Conservation (phyloP, 2,329 filamentous ascomycete species). For the Colletotrichum musae region DNA sequence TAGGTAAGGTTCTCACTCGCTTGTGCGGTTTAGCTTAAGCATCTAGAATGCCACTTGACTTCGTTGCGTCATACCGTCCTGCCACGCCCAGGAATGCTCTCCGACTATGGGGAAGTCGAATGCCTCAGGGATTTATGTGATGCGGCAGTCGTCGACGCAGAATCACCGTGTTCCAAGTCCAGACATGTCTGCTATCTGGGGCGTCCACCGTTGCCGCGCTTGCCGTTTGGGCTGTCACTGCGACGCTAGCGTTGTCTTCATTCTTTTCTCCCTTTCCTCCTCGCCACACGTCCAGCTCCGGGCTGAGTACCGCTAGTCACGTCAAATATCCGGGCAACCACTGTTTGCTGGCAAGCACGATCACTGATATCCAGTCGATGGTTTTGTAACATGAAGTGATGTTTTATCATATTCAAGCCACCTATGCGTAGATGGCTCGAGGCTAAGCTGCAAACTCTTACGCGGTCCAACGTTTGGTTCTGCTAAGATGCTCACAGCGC, state of each 20-base stretch:
- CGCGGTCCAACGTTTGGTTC: conserved; percentile 23
- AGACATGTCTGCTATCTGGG: not conserved
- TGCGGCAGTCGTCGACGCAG: not conserved
- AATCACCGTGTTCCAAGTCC: not conserved
- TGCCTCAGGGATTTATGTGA: not conserved
- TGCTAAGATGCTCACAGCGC: conserved; percentile 18
- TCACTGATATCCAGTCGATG: not conserved
- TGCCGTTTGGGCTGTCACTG: conserved; percentile 13
- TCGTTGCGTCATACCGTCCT: conserved; percentile 2
- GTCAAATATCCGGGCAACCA: not conserved
- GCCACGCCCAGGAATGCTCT: not conserved
- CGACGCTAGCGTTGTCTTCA: conserved; percentile 28
- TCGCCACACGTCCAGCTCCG: conserved; percentile 21
- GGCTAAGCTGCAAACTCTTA: conserved; percentile 31
- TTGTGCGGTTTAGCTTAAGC: not conserved
- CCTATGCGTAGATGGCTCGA: conserved; percentile 34
- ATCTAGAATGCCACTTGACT: conserved; percentile 4
- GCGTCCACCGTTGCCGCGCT: conserved; percentile 7
- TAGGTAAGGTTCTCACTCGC: not conserved
- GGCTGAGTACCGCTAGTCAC: not conserved
- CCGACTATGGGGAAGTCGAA: too few relatives aligned
- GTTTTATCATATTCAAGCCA: conserved; percentile 40
- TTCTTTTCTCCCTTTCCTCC: conserved; percentile 29
- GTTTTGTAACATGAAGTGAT: conserved; percentile 15
- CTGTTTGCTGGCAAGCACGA: not conserved